Evolutionary conservation across 2,329 filamentous ascomycete species (phyloP).

Genomic region (Beauveria caledonica): DNA sequence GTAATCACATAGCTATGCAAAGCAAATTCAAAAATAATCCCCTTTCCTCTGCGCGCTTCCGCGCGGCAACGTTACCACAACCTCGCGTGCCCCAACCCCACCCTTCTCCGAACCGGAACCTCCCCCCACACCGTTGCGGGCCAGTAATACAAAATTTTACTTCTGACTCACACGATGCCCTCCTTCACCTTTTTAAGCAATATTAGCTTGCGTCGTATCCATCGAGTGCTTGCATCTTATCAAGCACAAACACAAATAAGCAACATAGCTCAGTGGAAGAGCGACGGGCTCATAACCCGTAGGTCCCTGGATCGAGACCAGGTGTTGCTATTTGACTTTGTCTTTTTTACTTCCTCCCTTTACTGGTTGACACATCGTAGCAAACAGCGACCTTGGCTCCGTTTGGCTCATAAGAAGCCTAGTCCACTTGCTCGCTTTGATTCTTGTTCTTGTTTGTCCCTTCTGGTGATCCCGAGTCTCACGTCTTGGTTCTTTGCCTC

Average conservation of each 20-base stretch:
- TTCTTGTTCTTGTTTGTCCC: no score
- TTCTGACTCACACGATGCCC: no score
- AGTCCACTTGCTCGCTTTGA: not conserved
- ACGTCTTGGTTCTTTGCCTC: not conserved
- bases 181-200: no score
- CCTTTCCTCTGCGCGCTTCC: no score
- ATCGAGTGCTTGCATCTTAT: not conserved
- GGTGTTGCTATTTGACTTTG: conserved; percentile 8
- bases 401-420: not conserved
- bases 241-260: not conserved
- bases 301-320: conserved; percentile 13
- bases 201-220: not conserved
- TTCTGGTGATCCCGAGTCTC: not conserved
- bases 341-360: not conserved
- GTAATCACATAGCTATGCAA: no score
- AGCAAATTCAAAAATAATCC: no score
- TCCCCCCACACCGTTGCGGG: no score
- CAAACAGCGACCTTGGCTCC: not conserved
- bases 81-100: no score
- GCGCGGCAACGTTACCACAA: no score
- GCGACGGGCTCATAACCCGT: conserved; percentile 12
- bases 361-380: not conserved
- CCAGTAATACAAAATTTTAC: no score
- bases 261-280: conserved; percentile 14
- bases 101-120: no score